Evolutionary conservation across 352 stramenopile genomes (phyloP), one percentile per base, ranked within the genome.

Genomic region (Phytophthora sp.): DNA sequence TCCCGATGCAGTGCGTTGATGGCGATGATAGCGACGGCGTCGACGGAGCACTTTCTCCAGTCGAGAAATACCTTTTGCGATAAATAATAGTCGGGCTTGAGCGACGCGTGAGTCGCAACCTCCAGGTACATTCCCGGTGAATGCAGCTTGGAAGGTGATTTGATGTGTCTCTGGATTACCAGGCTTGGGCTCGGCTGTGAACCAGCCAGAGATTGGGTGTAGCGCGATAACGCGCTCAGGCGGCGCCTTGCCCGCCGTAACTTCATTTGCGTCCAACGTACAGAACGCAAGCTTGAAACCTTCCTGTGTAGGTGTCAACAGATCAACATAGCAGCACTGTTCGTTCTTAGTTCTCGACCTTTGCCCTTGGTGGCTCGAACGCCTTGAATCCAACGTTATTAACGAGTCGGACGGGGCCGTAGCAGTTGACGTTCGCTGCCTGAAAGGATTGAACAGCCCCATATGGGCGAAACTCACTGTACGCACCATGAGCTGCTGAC

Each of bases 101-200:
- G 69, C 69, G 3, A 71, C 50, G 33, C 55, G 42, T 12, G 35
- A 55, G 52, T 59, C 39, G 16, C 73, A 80, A 26, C 38, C 24
- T 11, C 59, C 64, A 3, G 56, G 49, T n/a, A 64, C 13, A 3
- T 53, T 30, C 0, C 69, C 73, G 16, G 52, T 57, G 41, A 73
- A 80, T 20, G 65, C 57, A 1, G 52, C 61, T 16, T 74, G 73
- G 53, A 73, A 80, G 15, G 73, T 80, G 35, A 80, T 29, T 27
- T 60, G 36, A 30, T 76, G 52, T 27, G 35, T 53, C 7, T 23
- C 51, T 5, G 66, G 58, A 33, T 69, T 59, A 15, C 15, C 33
- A n/a, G 41, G 41, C 26, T 47, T 63, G 1, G 64, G 45, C 38
- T 71, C 57, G n/a, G 55, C 73, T 9, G 59, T 62, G 7, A 80